Evolutionary conservation across 208 protist genomes (phyloP).

Genomic region (Wallacemonas sp.): DNA sequence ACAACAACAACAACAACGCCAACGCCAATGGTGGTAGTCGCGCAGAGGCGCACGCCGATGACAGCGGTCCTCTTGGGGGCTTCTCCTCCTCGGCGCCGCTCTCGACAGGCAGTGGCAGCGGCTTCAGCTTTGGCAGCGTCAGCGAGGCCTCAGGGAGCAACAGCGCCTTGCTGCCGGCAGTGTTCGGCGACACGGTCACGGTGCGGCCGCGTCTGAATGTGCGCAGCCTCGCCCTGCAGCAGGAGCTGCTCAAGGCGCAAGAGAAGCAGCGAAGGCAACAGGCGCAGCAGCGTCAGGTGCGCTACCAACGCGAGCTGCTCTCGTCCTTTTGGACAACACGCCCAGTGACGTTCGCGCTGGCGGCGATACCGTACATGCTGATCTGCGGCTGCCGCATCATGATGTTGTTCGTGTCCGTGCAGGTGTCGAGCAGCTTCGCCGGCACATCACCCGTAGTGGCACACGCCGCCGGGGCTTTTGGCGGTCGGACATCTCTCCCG

Average conservation of each 20-base stretch:
- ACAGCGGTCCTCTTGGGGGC: background rate
- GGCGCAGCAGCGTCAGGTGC: background rate
- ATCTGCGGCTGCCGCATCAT: conserved; percentile 7
- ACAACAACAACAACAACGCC: background rate
- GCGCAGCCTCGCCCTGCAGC: conserved; percentile 3
- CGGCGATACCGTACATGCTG: background rate
- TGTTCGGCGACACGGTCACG: background rate
- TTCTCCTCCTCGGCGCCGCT: background rate
- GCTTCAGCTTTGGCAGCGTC: conserved; percentile 16
- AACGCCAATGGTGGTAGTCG: too few relatives aligned
- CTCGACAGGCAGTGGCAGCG: background rate
- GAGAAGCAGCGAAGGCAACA: background rate
- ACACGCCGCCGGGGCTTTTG: background rate
- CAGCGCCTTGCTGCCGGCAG: background rate
- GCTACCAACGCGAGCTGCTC: background rate
- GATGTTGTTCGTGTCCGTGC: background rate
- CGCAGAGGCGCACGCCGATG: too few relatives aligned
- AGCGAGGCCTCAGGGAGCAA: background rate
- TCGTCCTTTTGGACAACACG: conserved; percentile 1
- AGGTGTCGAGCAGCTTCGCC: background rate
- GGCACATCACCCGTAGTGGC: background rate
- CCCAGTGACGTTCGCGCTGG: background rate
- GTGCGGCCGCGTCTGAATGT: conserved; percentile 8
- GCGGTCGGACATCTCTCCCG: background rate
- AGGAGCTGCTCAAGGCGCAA: conserved; percentile 10